Evolutionary conservation across 306 rosid genomes (phyloP).

Genomic region (Rosa lucieae): DNA sequence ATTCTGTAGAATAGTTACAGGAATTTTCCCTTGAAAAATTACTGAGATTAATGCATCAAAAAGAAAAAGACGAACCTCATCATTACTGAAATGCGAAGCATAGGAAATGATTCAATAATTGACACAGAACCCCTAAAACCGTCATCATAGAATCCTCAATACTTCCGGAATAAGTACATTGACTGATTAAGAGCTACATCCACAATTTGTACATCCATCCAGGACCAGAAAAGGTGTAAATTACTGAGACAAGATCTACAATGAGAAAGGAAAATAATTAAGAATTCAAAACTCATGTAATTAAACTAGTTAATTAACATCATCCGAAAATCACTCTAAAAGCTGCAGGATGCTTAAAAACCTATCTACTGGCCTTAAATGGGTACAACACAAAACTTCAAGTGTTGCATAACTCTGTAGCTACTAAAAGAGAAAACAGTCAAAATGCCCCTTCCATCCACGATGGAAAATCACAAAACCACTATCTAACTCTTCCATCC

Average conservation of each 20-base stretch:
- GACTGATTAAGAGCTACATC: not conserved
- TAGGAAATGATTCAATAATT: not conserved
- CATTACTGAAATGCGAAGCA: not conserved
- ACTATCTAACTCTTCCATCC: not conserved
- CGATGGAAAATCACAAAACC: not conserved
- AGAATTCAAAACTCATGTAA: not conserved
- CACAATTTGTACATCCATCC: not conserved
- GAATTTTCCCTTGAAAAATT: slow-evolving; percentile 24
- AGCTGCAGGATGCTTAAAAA: not conserved
- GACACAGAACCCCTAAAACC: not conserved
- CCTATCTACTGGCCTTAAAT: not conserved
- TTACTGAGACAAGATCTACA: not conserved
- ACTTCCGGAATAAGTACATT: not conserved
- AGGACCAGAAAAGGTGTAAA: slow-evolving; percentile 2
- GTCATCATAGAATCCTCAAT: not conserved
- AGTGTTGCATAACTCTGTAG: not conserved
- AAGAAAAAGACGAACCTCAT: slow-evolving; percentile 22
- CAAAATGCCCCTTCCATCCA: slow-evolving; percentile 9
- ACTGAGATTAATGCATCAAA: not conserved
- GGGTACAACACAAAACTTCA: slow-evolving; percentile 3
- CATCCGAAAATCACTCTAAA: not conserved
- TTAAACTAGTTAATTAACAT: not conserved
- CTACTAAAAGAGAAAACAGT: not conserved
- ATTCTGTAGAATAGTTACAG: slow-evolving; percentile 10
- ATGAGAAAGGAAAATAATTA: not conserved